These are phyloP conservation scores for Avena atlantica DNA, from an alignment of 176 grass and related monocot genomes.

Conservation along the genomic window DNA sequence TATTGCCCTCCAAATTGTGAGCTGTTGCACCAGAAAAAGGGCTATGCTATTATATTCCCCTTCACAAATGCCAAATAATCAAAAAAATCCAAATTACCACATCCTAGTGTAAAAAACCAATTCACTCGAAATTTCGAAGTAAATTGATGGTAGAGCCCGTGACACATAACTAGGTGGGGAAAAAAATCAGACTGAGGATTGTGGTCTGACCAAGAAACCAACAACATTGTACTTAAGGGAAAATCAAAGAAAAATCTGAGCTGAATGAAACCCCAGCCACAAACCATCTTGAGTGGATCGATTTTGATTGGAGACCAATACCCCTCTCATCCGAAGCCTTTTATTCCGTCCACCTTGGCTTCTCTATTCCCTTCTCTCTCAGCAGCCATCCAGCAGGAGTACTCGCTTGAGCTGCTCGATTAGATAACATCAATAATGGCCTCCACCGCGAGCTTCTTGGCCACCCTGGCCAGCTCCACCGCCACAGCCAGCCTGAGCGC, in stretches of 20 bases:
- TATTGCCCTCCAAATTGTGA: too few relatives aligned
- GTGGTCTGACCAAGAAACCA: constrained; percentile 22
- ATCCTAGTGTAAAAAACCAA: neutral
- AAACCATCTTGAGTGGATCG: constrained; percentile 36
- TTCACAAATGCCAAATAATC: too few relatives aligned
- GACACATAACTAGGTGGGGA: neutral
- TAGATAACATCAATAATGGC: constrained; percentile 41
- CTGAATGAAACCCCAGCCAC: constrained; percentile 46
- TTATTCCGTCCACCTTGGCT: neutral
- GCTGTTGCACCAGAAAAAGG: too few relatives aligned
- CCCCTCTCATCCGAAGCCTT: neutral
- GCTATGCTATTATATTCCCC: too few relatives aligned
- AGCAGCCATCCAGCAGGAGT: neutral
- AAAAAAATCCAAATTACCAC: too few relatives aligned
- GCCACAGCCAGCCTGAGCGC: constrained; percentile 24
- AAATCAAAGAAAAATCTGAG: constrained; percentile 45
- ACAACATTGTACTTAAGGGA: constrained; percentile 25
- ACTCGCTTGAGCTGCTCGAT: neutral
- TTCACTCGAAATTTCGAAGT: neutral
- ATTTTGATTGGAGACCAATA: constrained; percentile 15
- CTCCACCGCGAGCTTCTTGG: constrained; percentile 65
- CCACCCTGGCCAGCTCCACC: constrained; percentile 36
- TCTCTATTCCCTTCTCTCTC: neutral
- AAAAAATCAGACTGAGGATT: constrained; percentile 5
- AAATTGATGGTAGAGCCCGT: neutral